Evolutionary conservation across 805 yeast genomes (phyloP), one percentile per base, ranked within the genome.

Genomic region (Saturnispora sanitii): DNA sequence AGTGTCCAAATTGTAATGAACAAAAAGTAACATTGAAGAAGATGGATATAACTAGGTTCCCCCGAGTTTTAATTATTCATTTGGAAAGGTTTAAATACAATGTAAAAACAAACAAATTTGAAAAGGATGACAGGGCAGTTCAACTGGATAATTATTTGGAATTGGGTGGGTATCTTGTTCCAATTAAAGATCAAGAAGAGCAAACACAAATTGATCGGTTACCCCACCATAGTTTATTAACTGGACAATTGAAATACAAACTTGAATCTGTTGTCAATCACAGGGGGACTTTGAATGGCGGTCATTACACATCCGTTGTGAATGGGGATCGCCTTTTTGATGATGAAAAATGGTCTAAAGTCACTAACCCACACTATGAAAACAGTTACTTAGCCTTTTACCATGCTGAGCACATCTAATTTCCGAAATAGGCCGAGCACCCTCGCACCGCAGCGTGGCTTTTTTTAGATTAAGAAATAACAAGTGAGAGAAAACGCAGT

Each of bases 201-300:
- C 16, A 12, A 7, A 7, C 13, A 12, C n/a, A 27, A 12, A 11
- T 27, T 6, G 30, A 12, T 16, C 8, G n/a, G 16, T n/a, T 27
- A 12, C 16, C 30, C 6, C 30, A 27, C 16, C 8, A 16, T 6
- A 12, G 13, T 7, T 69, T 84, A 4, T 13, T 12, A 4, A 18
- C 81, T 85, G 0, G 47, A 57, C 1, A 64, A 94, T n/a, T 21
- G 9, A 11, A 33, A 45, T 86, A 83, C 17, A 96, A 87, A 61
- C 55, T 57, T 1, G 79, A 94, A 0, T 95, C 96, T 2, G 95
- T 87, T 1, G 85, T 85, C 13, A 78, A 84, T 49, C 96, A 88
- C 58, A 77, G 64, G 46, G 96, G 96, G 11, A 77, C 82, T 30
- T 66, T 88, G 29, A 73, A 78, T 32, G 82, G 88, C 7, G 96